phyloP scores from a whole-genome alignment of 768 basidiomycete species.

The Tricholoma furcatifolium region DNA sequence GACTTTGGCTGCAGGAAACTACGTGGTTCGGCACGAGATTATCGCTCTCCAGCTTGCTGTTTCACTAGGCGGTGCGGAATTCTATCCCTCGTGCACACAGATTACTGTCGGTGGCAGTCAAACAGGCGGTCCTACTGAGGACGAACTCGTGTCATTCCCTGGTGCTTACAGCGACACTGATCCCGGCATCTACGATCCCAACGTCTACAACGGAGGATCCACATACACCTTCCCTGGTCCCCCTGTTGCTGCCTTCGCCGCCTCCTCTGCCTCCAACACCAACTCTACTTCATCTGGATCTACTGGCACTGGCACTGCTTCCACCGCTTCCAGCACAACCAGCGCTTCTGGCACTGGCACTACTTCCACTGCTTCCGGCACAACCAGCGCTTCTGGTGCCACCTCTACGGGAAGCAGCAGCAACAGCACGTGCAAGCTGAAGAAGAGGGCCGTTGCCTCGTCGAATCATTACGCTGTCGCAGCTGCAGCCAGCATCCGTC shows the following conservation, averaged over 20 bases:
- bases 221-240: conserved; percentile 53
- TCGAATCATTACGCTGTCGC: neutral
- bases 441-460: conserved; percentile 12
- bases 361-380: too few relatives aligned
- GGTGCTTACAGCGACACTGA: conserved; percentile 72
- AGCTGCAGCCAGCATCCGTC: conserved; percentile 14
- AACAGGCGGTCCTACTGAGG: conserved; percentile 41
- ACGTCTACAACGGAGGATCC: conserved; percentile 33
- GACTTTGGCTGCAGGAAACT: conserved; percentile 63
- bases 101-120: conserved; percentile 54
- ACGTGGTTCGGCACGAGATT: conserved; percentile 78
- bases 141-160: conserved; percentile 63
- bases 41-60: conserved; percentile 71
- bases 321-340: conserved; percentile 10
- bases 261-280: conserved; percentile 12
- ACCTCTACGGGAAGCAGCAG: conserved; percentile 11
- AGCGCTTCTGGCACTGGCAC: conserved; percentile 4
- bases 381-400: neutral
- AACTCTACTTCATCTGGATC: neutral
- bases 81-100: conserved; percentile 74
- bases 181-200: conserved; percentile 64
- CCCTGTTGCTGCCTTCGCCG: conserved; percentile 40
- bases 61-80: conserved; percentile 66
- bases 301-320: neutral
- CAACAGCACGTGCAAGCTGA: conserved; percentile 22